Conservation (phyloP, 164 flowering plant species). For the Amborella trichopoda region DNA sequence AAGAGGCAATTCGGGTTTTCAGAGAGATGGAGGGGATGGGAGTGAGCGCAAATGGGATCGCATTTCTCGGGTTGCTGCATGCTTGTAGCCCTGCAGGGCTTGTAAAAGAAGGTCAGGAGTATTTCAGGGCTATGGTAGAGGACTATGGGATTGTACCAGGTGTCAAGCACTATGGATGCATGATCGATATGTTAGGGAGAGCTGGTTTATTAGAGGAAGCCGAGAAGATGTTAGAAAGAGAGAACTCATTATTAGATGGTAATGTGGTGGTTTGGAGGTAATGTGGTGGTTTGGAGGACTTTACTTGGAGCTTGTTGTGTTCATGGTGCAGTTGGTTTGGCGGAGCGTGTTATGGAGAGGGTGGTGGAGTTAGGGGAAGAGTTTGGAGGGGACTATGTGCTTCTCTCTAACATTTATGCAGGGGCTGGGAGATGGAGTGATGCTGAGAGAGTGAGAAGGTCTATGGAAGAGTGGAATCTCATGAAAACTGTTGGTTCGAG, state of each 20-base stretch:
- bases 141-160: slow-evolving; percentile 11
- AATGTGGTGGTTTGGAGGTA: slow-evolving; percentile 7
- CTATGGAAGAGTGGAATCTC: slow-evolving; percentile 11
- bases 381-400: slow-evolving; percentile 16
- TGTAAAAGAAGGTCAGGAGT: slow-evolving; percentile 11
- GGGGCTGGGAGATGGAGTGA: slow-evolving; percentile 16
- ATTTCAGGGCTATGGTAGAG: slow-evolving; percentile 11
- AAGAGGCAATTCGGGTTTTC: slow-evolving; percentile 12
- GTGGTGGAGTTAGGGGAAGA: slow-evolving; percentile 10
- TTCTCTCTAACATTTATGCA: slow-evolving; percentile 16
- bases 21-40: slow-evolving; percentile 10
- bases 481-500: slow-evolving; percentile 12
- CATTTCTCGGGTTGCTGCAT: slow-evolving; percentile 15
- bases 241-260: too few species aligned
- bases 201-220: slow-evolving; percentile 23
- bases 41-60: slow-evolving; percentile 13
- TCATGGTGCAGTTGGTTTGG: slow-evolving; percentile 15
- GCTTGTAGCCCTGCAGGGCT: slow-evolving; percentile 23
- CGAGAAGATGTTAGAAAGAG: too few species aligned
- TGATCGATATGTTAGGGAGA: slow-evolving; percentile 21
- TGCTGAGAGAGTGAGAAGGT: slow-evolving; percentile 14
- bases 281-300: slow-evolving; percentile 19
- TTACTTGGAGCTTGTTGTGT: slow-evolving; percentile 17
- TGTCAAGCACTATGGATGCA: slow-evolving; percentile 16
- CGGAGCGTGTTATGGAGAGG: slow-evolving; percentile 9